phyloP scores from a whole-genome alignment of 1,139 yeast genomes.

The Fermentozyma sake region DNA sequence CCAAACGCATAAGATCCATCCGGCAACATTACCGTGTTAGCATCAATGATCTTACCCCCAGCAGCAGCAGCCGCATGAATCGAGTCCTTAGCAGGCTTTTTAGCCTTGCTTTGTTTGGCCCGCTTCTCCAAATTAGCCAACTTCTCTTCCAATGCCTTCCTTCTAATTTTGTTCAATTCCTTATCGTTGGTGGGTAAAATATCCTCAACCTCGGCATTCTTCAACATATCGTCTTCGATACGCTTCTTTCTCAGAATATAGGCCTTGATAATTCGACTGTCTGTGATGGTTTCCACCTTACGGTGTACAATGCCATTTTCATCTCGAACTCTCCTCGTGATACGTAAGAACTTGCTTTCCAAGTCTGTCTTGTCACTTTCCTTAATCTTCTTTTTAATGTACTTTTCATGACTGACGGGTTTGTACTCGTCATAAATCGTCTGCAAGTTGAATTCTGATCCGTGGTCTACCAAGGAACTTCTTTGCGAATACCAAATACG shows the following conservation, averaged over 20 bases:
- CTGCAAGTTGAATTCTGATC: conserved; percentile 17
- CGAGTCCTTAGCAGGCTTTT: conserved; percentile 33
- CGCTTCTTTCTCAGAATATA: conserved; percentile 76
- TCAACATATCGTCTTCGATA: conserved; percentile 63
- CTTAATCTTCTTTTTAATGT: conserved; percentile 26
- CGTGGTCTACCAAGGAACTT: conserved; percentile 49
- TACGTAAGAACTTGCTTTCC: conserved; percentile 53
- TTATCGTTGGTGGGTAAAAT: conserved; percentile 80
- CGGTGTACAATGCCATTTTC: conserved; percentile 85
- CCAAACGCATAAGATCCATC: conserved; percentile 47
- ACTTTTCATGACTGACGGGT: conserved; percentile 35
- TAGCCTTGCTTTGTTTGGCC: conserved; percentile 41
- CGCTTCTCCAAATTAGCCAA: conserved; percentile 80
- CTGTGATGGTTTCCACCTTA: conserved; percentile 70
- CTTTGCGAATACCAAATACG: conserved; percentile 91
- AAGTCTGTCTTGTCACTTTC: conserved; percentile 34
- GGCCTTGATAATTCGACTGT: conserved; percentile 83
- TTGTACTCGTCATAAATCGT: conserved; percentile 36
- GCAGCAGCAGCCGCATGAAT: conserved; percentile 49
- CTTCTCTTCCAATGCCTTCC: conserved; percentile 77
- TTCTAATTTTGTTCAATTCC: conserved; percentile 74
- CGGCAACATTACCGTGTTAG: conserved; percentile 41
- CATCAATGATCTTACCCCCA: conserved; percentile 38
- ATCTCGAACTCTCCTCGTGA: conserved; percentile 78
- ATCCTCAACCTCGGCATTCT: conserved; percentile 57